Conservation (phyloP, 2,329 filamentous ascomycete genomes). For the Microdochium trichocladiopsis region DNA sequence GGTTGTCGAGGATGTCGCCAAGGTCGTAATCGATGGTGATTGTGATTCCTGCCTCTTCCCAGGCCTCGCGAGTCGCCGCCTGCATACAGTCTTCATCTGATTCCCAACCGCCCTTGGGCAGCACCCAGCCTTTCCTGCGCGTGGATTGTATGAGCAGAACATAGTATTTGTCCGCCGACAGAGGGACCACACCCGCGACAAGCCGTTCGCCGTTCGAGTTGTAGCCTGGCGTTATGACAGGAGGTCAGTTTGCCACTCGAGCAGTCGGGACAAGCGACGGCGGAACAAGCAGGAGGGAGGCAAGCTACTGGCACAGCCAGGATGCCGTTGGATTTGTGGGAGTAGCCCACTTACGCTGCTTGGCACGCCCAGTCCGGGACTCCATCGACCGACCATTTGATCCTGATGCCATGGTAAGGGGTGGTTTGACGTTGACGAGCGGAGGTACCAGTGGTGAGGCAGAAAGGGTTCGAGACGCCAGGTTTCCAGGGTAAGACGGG, state of each 20-base stretch:
- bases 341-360: constrained; percentile 63
- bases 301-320: constrained; percentile 8
- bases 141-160: constrained; percentile 93
- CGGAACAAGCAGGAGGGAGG: constrained; percentile 8
- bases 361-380: constrained; percentile 68
- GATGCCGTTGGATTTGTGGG: not conserved
- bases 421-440: constrained; percentile 4
- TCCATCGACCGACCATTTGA: constrained; percentile 52
- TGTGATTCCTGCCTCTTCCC: constrained; percentile 94
- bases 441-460: not conserved
- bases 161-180: constrained; percentile 77
- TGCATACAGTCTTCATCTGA: constrained; percentile 82
- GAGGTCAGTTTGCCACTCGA: constrained; percentile 27
- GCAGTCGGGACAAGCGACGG: constrained; percentile 16
- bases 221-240: constrained; percentile 60
- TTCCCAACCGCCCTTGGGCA: constrained; percentile 98
- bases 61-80: constrained; percentile 84
- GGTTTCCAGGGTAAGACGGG: not conserved
- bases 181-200: constrained; percentile 87
- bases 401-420: constrained; percentile 18
- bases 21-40: constrained; percentile 81
- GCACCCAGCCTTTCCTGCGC: constrained; percentile 85
- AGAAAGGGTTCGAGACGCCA: not conserved
- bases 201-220: constrained; percentile 86
- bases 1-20: constrained; percentile 77